Conservation (phyloP, 495 filamentous ascomycete species). For the Wilcoxina mikolae region DNA sequence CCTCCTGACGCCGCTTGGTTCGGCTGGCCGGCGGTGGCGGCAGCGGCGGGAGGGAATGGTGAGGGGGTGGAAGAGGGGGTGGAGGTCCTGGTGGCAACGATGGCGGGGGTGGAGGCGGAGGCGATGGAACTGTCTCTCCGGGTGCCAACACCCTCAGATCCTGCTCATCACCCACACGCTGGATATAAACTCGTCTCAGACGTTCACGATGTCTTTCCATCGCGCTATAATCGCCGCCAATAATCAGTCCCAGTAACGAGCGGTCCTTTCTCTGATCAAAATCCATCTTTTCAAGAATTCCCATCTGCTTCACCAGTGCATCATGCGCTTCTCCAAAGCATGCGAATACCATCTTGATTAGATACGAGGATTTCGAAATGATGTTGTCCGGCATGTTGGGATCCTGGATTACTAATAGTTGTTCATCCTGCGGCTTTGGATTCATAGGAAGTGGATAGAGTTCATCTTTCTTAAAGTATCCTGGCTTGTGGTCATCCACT, state of each 20-base stretch:
- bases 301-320: constrained; percentile 44
- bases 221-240: constrained; percentile 57
- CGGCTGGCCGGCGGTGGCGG: not conserved
- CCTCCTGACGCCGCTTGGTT: not conserved
- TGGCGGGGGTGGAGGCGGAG: not conserved
- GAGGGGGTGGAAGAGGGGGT: not conserved
- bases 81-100: not conserved
- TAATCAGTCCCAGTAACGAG: constrained; percentile 49
- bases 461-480: constrained; percentile 38
- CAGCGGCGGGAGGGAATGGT: not conserved
- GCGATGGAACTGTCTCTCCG: not conserved
- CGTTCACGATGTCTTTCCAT: constrained; percentile 49
- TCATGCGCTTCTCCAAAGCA: constrained; percentile 50
- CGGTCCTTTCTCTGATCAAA: constrained; percentile 23
- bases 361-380: constrained; percentile 64
- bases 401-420: constrained; percentile 65
- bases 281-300: constrained; percentile 23
- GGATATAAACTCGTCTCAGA: constrained; percentile 35
- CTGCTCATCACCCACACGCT: constrained; percentile 30
- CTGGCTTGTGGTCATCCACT: constrained; percentile 59
- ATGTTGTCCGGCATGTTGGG: constrained; percentile 74
- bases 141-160: not conserved
- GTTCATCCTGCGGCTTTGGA: constrained; percentile 13
- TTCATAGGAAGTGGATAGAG: constrained; percentile 14
- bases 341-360: constrained; percentile 45